A percentile compares a stretch with the other conserved stretches of the same genome.
These are phyloP conservation scores for Mortierella sp. DNA, from an alignment of 371 early-diverging fungal genomes.

Conservation along the genomic window DNA sequence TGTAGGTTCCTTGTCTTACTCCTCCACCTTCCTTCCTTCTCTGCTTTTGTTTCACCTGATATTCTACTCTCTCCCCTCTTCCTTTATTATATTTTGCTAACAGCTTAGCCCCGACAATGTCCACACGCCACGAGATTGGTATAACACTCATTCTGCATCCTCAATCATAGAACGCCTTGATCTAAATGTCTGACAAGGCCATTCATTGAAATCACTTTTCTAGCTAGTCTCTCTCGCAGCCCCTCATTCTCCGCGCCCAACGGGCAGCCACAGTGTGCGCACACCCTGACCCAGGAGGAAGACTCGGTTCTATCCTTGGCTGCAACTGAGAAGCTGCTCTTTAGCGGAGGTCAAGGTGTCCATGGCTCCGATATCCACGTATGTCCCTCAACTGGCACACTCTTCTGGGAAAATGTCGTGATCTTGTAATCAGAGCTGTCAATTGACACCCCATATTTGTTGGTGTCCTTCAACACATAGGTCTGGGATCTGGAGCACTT, in stretches of 20 bases:
- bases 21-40: constrained; percentile 1
- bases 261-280: constrained; percentile 35
- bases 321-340: constrained; percentile 67
- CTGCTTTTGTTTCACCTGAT: background rate
- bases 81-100: background rate
- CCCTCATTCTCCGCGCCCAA: constrained; percentile 22
- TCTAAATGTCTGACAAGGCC: background rate
- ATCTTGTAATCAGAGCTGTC: constrained; percentile 17
- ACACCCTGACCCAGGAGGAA: constrained; percentile 74
- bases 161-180: background rate
- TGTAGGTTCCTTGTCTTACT: background rate
- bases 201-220: background rate
- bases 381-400: constrained; percentile 1
- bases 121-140: constrained; percentile 34
- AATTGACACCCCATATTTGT: background rate
- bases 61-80: constrained; percentile 5
- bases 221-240: constrained; percentile 50
- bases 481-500: constrained; percentile 82
- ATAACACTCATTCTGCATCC: background rate
- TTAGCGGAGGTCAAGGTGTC: constrained; percentile 81
- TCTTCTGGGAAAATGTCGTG: constrained; percentile 22
- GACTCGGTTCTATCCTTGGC: constrained; percentile 79
- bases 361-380: constrained; percentile 56
- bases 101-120: constrained; percentile 14
- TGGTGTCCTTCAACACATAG: constrained; percentile 42